These are phyloP conservation scores for Mortierella sp. DNA, from an alignment of 371 early-diverging fungal species.

Conservation along the genomic window DNA sequence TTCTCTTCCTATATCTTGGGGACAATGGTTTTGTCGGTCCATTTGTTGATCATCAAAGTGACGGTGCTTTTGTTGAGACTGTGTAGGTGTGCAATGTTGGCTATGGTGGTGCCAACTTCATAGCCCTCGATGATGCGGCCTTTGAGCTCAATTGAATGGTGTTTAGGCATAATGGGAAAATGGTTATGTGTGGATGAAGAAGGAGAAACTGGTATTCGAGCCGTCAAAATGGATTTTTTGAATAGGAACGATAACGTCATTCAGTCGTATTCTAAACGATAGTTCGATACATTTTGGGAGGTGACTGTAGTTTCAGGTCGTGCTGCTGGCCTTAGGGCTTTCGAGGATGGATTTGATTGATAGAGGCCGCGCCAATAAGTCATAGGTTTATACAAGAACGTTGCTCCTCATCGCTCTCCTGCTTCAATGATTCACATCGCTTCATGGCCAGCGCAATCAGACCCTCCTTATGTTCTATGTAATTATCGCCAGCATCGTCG, in stretches of 20 bases:
- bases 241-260: neutral
- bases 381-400: too few relatives aligned
- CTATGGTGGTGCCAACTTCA: neutral
- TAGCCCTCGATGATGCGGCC: neutral
- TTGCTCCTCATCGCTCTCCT: too few relatives aligned
- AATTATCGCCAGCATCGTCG: too few relatives aligned
- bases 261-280: neutral
- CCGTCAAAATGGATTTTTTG: neutral
- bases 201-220: neutral
- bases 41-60: constrained; percentile 5
- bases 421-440: too few relatives aligned
- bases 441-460: too few relatives aligned
- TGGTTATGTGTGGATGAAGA: constrained; percentile 42
- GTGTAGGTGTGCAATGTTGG: neutral
- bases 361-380: too few relatives aligned
- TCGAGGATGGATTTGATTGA: too few relatives aligned
- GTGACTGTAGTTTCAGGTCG: too few relatives aligned
- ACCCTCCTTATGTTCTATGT: too few relatives aligned
- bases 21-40: constrained; percentile 11
- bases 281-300: too few relatives aligned
- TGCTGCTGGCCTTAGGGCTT: too few relatives aligned
- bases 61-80: constrained; percentile 4
- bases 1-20: constrained; percentile 4
- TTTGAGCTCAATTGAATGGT: constrained; percentile 1
- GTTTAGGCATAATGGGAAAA: constrained; percentile 59